Conservation (phyloP, 257 asterid genomes). For the Solanum tarijense region DNA sequence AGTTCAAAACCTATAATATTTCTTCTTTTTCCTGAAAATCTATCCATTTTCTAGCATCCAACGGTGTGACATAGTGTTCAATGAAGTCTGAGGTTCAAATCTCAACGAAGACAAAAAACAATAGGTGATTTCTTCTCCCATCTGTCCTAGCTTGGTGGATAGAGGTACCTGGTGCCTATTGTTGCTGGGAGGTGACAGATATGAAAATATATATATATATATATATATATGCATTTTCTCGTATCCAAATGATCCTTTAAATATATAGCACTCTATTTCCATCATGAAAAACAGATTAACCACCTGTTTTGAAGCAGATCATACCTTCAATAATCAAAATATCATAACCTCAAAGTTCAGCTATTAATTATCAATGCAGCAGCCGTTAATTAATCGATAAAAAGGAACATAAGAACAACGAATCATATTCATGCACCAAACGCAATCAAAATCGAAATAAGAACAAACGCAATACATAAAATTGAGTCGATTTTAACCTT, state of each 20-base stretch:
- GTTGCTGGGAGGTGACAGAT: background rate
- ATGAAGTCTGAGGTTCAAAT: background rate
- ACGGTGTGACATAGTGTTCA: background rate
- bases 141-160: background rate
- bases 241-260: background rate
- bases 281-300: background rate
- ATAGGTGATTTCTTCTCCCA: background rate
- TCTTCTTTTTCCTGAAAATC: background rate
- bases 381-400: background rate
- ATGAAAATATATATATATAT: background rate
- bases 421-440: background rate
- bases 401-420: background rate
- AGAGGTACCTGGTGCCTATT: background rate
- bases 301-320: background rate
- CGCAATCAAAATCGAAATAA: background rate
- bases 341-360: background rate
- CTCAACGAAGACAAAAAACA: no score
- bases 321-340: background rate
- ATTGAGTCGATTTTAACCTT: constrained; percentile 42
- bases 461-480: background rate
- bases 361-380: background rate
- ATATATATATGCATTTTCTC: background rate
- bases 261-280: background rate
- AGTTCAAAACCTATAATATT: background rate
- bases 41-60: background rate